Evolutionary conservation across 2,329 filamentous ascomycete species (phyloP).

Genomic region (Phoma herbarum): DNA sequence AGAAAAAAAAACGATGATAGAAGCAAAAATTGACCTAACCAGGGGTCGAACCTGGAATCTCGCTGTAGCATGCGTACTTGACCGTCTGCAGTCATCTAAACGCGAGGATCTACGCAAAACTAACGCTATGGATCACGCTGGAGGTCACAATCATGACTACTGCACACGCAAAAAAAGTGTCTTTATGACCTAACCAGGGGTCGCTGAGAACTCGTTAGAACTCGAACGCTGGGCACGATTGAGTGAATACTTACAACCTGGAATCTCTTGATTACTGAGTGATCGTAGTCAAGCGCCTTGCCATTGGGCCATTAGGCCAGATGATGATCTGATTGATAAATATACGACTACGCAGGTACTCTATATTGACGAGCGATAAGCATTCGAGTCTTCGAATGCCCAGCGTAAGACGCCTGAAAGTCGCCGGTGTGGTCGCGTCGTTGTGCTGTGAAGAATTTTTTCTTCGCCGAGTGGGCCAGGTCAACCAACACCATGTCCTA

Average conservation of each 20-base stretch:
- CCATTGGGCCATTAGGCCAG: slow-evolving; percentile 58
- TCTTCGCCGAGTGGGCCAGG: slow-evolving; percentile 2
- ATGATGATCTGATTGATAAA: slow-evolving; percentile 10
- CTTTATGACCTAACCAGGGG: slow-evolving; percentile 7
- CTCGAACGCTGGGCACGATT: background rate
- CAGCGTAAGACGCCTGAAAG: background rate
- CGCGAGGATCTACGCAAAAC: no score
- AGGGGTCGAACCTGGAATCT: no score
- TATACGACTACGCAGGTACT: background rate
- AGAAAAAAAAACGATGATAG: no score
- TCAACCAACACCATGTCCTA: background rate
- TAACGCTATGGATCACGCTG: no score
- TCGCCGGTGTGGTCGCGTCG: background rate
- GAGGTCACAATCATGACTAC: no score
- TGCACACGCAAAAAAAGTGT: no score
- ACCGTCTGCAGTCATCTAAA: no score
- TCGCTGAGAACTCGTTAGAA: no score
- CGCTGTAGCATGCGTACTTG: no score
- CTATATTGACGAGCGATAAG: background rate
- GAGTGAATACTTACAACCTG: slow-evolving; percentile 11
- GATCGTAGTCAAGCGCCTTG: slow-evolving; percentile 62
- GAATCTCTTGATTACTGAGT: slow-evolving; percentile 10
- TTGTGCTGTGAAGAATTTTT: background rate
- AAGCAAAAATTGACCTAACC: slow-evolving; percentile 2
- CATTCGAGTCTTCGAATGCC: background rate